A percentile compares a stretch with the other conserved stretches of the same genome.
phyloP scores from a whole-genome alignment of 495 filamentous ascomycete species.

The Podospora fimiseda region DNA sequence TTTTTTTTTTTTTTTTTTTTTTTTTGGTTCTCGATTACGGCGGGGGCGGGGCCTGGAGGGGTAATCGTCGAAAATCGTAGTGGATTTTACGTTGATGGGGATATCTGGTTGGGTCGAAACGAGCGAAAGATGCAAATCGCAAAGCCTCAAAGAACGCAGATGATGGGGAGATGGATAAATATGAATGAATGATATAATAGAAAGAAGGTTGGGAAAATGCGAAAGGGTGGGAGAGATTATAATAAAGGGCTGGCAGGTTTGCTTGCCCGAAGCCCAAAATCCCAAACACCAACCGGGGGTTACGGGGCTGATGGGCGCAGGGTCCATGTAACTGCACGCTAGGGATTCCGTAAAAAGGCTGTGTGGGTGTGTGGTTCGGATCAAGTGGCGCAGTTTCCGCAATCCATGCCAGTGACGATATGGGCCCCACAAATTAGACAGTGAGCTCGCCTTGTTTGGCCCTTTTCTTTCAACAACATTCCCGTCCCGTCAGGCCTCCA shows the following conservation, averaged over 20 bases:
- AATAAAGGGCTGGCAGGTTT: neutral
- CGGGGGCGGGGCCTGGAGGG: too few species aligned
- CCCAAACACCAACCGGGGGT: neutral
- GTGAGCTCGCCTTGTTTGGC: neutral
- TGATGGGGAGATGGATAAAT: neutral
- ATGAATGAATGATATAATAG: neutral
- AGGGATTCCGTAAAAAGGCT: conserved; percentile 9
- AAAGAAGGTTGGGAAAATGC: too few species aligned
- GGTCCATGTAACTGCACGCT: neutral
- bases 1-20: neutral
- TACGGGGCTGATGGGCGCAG: neutral
- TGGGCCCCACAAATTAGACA: neutral
- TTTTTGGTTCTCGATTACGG: conserved; percentile 3
- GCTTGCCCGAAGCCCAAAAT: neutral
- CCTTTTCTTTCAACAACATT: neutral
- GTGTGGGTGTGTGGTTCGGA: too few species aligned
- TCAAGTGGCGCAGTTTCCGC: conserved; percentile 12
- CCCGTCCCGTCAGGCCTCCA: neutral
- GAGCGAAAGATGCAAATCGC: neutral
- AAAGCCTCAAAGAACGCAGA: neutral
- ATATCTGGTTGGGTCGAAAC: neutral
- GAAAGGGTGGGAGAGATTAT: neutral
- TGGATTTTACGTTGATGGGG: neutral
- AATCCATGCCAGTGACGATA: conserved; percentile 7
- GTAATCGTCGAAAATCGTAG: too few species aligned